phyloP scores from a whole-genome alignment of 1,284 basidiomycete genomes.

The Puccinia novopanici region DNA sequence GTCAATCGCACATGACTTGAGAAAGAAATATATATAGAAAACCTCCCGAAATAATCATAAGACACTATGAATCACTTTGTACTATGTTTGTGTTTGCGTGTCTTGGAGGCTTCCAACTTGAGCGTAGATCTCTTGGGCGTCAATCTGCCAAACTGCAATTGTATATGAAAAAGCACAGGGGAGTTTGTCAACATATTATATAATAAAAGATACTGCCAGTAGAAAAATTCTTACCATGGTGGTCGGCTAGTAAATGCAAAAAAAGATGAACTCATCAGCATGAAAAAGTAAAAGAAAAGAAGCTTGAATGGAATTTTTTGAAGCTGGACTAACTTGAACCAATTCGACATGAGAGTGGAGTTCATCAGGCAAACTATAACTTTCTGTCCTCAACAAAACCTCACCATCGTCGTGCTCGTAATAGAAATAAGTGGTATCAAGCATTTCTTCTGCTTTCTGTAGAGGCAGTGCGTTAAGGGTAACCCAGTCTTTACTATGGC shows the following conservation, averaged over 20 bases:
- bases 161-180: neutral
- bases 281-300: too few relatives aligned
- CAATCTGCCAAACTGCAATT: slow-evolving; percentile 43
- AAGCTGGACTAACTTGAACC: slow-evolving; percentile 11
- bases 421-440: slow-evolving; percentile 24
- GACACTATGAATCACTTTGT: neutral
- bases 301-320: too few relatives aligned
- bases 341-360: slow-evolving; percentile 31
- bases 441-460: slow-evolving; percentile 34
- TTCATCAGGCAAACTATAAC: slow-evolving; percentile 28
- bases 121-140: neutral
- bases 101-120: neutral
- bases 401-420: slow-evolving; percentile 30
- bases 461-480: slow-evolving; percentile 9
- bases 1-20: neutral
- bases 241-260: slow-evolving; percentile 11
- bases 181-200: neutral
- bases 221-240: slow-evolving; percentile 21
- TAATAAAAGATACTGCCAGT: neutral
- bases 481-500: slow-evolving; percentile 32
- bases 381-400: slow-evolving; percentile 21
- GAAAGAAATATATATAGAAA: too few relatives aligned
- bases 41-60: too few relatives aligned
- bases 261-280: neutral
- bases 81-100: neutral